Conservation (phyloP, 257 asterid genomes). For the Leptodermis oblonga region DNA sequence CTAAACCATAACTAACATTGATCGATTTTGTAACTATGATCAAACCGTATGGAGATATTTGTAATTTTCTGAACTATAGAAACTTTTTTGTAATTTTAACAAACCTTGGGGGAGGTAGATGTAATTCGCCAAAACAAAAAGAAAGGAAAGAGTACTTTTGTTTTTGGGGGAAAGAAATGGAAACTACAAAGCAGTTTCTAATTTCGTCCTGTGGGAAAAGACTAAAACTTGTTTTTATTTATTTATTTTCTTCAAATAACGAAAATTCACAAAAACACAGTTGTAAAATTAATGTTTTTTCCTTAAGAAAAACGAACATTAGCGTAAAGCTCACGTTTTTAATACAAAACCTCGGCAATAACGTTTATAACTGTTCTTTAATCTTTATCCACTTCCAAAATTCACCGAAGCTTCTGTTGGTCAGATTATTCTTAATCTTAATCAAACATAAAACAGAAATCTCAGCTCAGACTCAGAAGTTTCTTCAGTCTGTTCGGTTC, state of each 20-base stretch:
- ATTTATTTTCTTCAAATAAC: too few species aligned
- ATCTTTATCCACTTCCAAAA: not conserved
- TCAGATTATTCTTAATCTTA: not conserved
- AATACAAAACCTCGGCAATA: not conserved
- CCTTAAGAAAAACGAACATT: not conserved
- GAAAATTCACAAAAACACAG: not conserved
- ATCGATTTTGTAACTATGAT: too few species aligned
- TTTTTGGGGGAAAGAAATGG: not conserved
- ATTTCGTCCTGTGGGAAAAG: not conserved
- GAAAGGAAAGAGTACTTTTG: too few species aligned
- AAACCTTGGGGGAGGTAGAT: too few species aligned
- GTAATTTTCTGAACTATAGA: too few species aligned
- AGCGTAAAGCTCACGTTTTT: constrained; percentile 3
- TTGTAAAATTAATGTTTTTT: too few species aligned
- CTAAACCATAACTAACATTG: too few species aligned
- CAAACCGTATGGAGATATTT: too few species aligned
- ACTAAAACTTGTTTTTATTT: not conserved
- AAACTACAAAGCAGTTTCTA: not conserved
- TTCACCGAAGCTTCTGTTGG: not conserved
- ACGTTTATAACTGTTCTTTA: not conserved
- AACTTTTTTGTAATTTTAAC: too few species aligned
- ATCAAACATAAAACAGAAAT: not conserved
- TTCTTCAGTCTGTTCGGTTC: not conserved
- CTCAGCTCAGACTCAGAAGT: not conserved
- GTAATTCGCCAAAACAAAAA: too few species aligned